Conservation (phyloP, 202 grass and related monocot genomes). For the Digitaria exilis region DNA sequence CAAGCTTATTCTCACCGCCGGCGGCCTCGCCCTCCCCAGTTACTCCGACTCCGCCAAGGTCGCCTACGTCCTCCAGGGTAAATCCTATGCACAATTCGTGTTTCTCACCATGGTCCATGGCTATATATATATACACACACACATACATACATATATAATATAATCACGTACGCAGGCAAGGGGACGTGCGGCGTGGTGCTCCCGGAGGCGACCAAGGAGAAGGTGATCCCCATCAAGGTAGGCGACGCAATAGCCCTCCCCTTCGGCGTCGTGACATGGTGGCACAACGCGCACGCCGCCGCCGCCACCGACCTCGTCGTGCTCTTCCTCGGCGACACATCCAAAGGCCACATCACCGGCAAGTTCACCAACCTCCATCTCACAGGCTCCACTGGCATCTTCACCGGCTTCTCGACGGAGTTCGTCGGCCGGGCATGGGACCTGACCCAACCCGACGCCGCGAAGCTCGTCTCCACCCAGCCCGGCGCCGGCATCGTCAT, state of each 20-base stretch:
- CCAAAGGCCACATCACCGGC: conserved; percentile 52
- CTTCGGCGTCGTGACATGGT: conserved; percentile 73
- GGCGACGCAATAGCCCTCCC: conserved; percentile 71
- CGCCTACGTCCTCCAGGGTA: conserved; percentile 66
- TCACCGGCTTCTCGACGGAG: conserved; percentile 76
- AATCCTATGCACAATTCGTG: too few species aligned
- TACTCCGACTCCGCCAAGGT: conserved; percentile 87
- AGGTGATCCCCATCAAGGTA: conserved; percentile 61
- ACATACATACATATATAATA: too few species aligned
- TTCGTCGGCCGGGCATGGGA: conserved; percentile 79
- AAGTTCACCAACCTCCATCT: conserved; percentile 66
- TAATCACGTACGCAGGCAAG: conserved; percentile 43
- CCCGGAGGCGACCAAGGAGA: conserved; percentile 61
- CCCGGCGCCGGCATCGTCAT: conserved; percentile 46
- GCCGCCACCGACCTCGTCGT: conserved; percentile 39
- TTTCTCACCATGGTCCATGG: too few species aligned
- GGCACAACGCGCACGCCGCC: conserved; percentile 55
- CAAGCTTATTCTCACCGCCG: conserved; percentile 55
- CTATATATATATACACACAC: too few species aligned
- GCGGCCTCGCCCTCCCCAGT: conserved; percentile 56
- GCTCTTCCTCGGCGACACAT: conserved; percentile 76
- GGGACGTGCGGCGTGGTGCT: conserved; percentile 64
- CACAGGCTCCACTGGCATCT: conserved; percentile 54
- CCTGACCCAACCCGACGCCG: conserved; percentile 41
- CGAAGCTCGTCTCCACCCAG: conserved; percentile 59